Conservation (phyloP, 2,329 filamentous ascomycete genomes). For the Thelonectria rubi region DNA sequence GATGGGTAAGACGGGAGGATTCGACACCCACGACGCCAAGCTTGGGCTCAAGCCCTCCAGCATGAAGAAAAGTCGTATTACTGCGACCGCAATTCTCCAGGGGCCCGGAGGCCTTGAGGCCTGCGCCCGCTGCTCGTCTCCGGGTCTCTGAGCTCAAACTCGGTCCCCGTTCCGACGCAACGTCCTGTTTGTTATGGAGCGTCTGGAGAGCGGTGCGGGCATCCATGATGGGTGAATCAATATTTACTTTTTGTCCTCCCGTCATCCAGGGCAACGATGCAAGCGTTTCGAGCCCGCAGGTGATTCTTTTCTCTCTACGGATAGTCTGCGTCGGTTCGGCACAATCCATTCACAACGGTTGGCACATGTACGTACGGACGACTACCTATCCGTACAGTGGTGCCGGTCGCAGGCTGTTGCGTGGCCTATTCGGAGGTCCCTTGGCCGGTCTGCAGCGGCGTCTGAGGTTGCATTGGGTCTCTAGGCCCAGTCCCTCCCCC, state of each 20-base stretch:
- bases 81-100: constrained; percentile 12
- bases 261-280: constrained; percentile 4
- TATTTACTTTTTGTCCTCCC: not conserved
- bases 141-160: no score
- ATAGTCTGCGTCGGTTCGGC: not conserved
- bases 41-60: not conserved
- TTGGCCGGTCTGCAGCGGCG: not conserved
- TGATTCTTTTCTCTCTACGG: not conserved
- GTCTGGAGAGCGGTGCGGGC: no score
- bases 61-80: constrained; percentile 11
- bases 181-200: constrained; percentile 8
- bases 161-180: constrained; percentile 2
- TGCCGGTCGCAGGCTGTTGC: no score
- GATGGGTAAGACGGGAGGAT: not conserved
- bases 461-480: not conserved
- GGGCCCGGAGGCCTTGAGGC: not conserved
- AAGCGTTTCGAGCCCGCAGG: not conserved
- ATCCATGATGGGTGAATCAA: not conserved
- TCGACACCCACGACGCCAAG: not conserved
- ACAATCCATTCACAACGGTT: not conserved
- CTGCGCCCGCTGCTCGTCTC: not conserved
- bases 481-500: no score
- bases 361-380: not conserved
- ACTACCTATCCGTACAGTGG: no score
- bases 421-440: not conserved